Percentiles rank a stretch among this genome's conserved stretches.
Conservation (phyloP, 768 basidiomycete genomes). For the Sistotremastrum niveocremeum region DNA sequence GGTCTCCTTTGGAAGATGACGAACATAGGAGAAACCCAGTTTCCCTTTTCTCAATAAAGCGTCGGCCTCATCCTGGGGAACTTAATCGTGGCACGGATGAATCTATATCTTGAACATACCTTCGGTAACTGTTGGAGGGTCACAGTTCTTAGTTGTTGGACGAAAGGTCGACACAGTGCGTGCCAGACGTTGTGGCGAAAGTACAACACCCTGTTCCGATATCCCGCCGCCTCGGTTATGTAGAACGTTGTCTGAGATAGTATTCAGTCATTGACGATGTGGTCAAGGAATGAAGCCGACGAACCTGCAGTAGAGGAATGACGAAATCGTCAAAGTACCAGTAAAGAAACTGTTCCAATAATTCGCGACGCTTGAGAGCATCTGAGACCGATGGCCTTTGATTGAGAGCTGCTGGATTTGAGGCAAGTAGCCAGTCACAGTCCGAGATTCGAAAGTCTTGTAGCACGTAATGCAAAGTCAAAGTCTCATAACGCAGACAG, state of each 20-base stretch:
- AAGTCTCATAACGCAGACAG: conserved; percentile 67
- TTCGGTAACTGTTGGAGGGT: conserved; percentile 61
- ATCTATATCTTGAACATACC: conserved; percentile 27
- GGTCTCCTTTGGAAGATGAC: conserved; percentile 86
- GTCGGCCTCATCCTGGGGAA: conserved; percentile 41
- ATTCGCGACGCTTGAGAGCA: conserved; percentile 57
- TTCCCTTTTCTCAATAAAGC: conserved; percentile 56
- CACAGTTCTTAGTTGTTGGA: conserved; percentile 53
- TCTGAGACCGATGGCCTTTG: conserved; percentile 43
- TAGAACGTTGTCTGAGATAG: conserved; percentile 74
- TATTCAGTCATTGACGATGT: background rate
- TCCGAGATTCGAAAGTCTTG: conserved; percentile 64
- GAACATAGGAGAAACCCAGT: conserved; percentile 74
- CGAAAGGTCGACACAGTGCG: conserved; percentile 65
- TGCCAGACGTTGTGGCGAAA: conserved; percentile 94
- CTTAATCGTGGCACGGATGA: background rate
- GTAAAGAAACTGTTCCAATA: conserved; percentile 79
- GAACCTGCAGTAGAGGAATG: conserved; percentile 61
- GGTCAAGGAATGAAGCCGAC: conserved; percentile 8
- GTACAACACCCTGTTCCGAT: conserved; percentile 71
- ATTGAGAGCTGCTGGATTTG: background rate
- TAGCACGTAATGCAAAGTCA: conserved; percentile 61
- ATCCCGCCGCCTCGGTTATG: conserved; percentile 81
- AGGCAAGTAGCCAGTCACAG: conserved; percentile 60
- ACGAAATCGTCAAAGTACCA: conserved; percentile 92